phyloP scores from a whole-genome alignment of 129 eudicot species.

The Centella asiatica region DNA sequence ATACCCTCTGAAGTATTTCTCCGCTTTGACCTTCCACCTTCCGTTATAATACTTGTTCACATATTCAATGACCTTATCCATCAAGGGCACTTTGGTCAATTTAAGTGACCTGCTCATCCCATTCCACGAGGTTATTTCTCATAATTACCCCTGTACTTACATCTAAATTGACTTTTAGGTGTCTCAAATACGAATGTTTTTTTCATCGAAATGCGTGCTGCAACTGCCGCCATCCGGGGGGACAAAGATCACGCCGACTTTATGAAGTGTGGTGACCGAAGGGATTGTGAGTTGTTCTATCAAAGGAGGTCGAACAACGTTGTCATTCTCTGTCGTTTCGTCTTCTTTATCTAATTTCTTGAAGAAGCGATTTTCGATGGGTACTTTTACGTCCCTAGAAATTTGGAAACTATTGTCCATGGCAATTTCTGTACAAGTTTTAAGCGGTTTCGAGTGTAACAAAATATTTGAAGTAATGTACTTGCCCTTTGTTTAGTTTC shows the following conservation, averaged over 20 bases:
- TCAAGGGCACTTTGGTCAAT: neutral
- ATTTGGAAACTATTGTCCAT: neutral
- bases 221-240: neutral
- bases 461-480: neutral
- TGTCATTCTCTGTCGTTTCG: neutral
- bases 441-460: neutral
- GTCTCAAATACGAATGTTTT: neutral
- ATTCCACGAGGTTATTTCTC: slow-evolving; percentile 4
- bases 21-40: neutral
- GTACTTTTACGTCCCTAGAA: neutral
- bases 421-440: neutral
- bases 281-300: neutral
- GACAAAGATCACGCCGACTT: neutral
- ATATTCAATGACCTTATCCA: neutral
- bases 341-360: neutral
- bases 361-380: neutral
- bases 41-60: slow-evolving; percentile 4
- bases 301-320: neutral
- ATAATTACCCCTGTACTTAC: neutral
- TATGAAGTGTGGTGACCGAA: neutral
- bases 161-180: neutral
- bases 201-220: neutral
- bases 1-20: neutral
- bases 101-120: slow-evolving; percentile 3
- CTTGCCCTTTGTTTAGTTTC: slow-evolving; percentile 7